phyloP scores from a whole-genome alignment of 805 yeast species.

The Tetrapisispora fleetii region DNA sequence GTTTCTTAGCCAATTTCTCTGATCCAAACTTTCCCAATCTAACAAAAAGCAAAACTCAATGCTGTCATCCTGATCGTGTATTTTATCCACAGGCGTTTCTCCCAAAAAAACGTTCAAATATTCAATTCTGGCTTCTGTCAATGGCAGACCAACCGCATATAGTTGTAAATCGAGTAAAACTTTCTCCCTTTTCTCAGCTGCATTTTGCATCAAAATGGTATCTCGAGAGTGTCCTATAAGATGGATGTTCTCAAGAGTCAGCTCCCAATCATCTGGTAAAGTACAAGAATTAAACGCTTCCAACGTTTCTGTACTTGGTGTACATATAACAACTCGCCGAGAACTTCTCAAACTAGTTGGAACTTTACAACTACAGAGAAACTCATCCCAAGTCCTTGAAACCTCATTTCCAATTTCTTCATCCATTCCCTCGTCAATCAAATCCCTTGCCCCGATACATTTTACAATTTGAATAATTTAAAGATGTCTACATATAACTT shows the following conservation, averaged over 20 bases:
- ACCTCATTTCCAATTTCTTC: not conserved
- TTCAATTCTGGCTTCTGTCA: not conserved
- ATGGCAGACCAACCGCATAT: not conserved
- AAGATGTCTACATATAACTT: not conserved
- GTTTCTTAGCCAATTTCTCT: conserved; percentile 16
- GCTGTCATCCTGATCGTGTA: not conserved
- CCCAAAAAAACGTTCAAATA: not conserved
- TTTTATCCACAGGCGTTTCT: not conserved
- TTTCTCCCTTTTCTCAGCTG: not conserved
- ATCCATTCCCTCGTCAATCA: not conserved
- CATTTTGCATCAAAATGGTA: not conserved
- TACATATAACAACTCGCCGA: not conserved
- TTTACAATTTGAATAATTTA: too few relatives aligned
- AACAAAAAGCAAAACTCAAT: conserved; percentile 11
- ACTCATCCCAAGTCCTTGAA: not conserved
- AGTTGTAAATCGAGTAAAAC: not conserved
- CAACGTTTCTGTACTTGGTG: not conserved
- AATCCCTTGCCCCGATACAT: not conserved
- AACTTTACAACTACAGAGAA: not conserved
- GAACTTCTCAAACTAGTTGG: not conserved
- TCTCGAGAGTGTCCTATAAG: not conserved
- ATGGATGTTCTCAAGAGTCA: not conserved
- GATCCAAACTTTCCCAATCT: conserved; percentile 17
- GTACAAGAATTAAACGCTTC: not conserved
- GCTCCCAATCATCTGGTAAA: not conserved